Conservation (phyloP, 1,284 basidiomycete genomes). For the Athelia sp. region DNA sequence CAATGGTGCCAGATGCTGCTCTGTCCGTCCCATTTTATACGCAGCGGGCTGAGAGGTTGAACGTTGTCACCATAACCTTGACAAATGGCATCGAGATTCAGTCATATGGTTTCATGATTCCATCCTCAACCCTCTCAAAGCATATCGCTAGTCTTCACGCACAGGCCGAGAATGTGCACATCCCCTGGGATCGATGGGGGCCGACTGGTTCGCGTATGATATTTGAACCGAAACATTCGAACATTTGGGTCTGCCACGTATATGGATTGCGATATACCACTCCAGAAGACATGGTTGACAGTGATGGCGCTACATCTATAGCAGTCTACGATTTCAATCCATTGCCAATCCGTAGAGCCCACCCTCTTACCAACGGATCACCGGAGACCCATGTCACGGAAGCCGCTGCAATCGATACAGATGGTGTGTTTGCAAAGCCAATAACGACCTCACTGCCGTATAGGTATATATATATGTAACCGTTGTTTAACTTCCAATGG, state of each 20-base stretch:
- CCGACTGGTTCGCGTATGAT: constrained; percentile 39
- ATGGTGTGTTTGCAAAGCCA: constrained; percentile 28
- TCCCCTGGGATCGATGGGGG: constrained; percentile 53
- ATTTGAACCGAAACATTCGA: constrained; percentile 26
- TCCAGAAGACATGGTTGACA: constrained; percentile 8
- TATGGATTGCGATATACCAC: constrained; percentile 43
- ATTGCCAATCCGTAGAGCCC: constrained; percentile 28
- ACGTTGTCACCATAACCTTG: constrained; percentile 42
- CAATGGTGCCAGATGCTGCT: constrained; percentile 31
- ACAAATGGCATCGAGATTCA: constrained; percentile 15
- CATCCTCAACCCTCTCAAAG: constrained; percentile 38
- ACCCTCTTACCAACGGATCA: constrained; percentile 5
- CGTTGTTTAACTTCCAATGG: too few relatives aligned
- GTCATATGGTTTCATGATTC: constrained; percentile 41
- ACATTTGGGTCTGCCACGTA: constrained; percentile 56
- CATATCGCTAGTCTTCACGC: constrained; percentile 23
- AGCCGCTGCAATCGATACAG: constrained; percentile 16
- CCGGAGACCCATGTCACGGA: constrained; percentile 8
- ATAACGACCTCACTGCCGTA: constrained; percentile 44
- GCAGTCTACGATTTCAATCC: constrained; percentile 51
- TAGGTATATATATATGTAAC: constrained; percentile 21
- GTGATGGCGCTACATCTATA: constrained; percentile 13
- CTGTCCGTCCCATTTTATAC: constrained; percentile 42
- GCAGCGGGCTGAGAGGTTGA: constrained; percentile 38
- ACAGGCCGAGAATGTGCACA: constrained; percentile 13